Percentiles rank a stretch among this genome's conserved stretches.
Evolutionary conservation across 129 eudicot species (phyloP).

Genomic region (Dittrichia graveolens): DNA sequence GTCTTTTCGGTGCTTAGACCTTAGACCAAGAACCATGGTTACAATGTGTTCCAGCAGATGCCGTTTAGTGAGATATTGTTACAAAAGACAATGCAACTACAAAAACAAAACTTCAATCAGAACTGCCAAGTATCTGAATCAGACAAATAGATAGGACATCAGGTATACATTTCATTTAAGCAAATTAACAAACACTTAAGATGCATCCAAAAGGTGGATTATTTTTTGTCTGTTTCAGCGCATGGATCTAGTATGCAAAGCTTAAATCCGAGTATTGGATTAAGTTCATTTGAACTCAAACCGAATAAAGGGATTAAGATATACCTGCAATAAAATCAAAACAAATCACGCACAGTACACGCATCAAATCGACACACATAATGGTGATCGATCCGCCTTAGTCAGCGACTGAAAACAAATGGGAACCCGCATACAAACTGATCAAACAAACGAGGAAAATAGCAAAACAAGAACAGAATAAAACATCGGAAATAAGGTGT

Average conservation of each 20-base stretch:
- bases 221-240: background rate
- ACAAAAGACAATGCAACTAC: constrained; percentile 36
- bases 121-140: constrained; percentile 40
- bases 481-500: constrained; percentile 19
- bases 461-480: constrained; percentile 19
- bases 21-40: constrained; percentile 88
- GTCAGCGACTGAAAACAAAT: background rate
- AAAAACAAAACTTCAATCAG: constrained; percentile 16
- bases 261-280: background rate
- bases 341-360: background rate
- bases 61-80: constrained; percentile 18
- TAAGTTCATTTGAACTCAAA: constrained; percentile 16
- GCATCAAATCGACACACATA: constrained; percentile 23
- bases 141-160: constrained; percentile 25
- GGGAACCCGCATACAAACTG: background rate
- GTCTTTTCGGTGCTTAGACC: constrained; percentile 71
- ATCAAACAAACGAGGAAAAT: background rate
- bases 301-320: background rate
- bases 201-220: constrained; percentile 18
- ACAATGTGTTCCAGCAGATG: constrained; percentile 1
- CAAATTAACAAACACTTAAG: constrained; percentile 45
- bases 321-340: constrained; percentile 20
- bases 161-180: constrained; percentile 63
- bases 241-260: constrained; percentile 19
- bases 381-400: constrained; percentile 33